phyloP scores from a whole-genome alignment of 2,329 filamentous ascomycete species.

The Paramyrothecium roridum region DNA sequence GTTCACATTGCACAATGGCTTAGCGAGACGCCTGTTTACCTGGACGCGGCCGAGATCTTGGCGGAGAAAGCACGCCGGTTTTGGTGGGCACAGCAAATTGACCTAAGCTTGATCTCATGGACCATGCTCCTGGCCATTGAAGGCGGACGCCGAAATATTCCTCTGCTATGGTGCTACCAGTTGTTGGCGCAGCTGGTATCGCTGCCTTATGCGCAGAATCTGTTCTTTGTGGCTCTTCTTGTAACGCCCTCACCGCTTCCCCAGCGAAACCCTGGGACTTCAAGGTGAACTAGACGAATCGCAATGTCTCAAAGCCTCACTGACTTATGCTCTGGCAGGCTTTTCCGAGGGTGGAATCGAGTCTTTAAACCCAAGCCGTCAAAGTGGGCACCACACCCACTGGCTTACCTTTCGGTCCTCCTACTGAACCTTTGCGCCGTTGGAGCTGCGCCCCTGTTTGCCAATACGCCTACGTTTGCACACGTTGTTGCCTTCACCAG shows the following conservation, averaged over 20 bases:
- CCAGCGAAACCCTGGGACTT: constrained; percentile 17
- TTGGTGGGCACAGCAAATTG: constrained; percentile 62
- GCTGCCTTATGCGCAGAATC: constrained; percentile 59
- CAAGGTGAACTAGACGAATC: constrained; percentile 23
- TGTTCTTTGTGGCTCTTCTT: constrained; percentile 59
- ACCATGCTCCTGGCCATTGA: constrained; percentile 56
- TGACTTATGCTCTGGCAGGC: constrained; percentile 11
- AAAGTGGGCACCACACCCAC: constrained; percentile 38
- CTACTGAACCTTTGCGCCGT: constrained; percentile 30
- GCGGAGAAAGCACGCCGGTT: constrained; percentile 52
- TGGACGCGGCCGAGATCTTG: constrained; percentile 51
- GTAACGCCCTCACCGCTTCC: constrained; percentile 49
- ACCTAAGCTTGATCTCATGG: constrained; percentile 51
- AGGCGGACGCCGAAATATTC: constrained; percentile 54
- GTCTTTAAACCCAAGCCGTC: constrained; percentile 37
- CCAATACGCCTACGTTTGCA: constrained; percentile 36
- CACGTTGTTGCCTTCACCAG: constrained; percentile 27
- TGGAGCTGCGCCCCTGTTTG: constrained; percentile 35
- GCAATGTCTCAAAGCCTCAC: neutral
- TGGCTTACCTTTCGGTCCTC: constrained; percentile 29
- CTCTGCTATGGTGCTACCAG: constrained; percentile 53
- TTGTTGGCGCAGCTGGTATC: constrained; percentile 56
- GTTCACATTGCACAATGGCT: constrained; percentile 49
- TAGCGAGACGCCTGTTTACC: constrained; percentile 47
- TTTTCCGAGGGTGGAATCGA: constrained; percentile 18